Base-by-base conservation (phyloP, 2,329 filamentous ascomycete species). In the Kalaharituber pfeilii region DNA sequence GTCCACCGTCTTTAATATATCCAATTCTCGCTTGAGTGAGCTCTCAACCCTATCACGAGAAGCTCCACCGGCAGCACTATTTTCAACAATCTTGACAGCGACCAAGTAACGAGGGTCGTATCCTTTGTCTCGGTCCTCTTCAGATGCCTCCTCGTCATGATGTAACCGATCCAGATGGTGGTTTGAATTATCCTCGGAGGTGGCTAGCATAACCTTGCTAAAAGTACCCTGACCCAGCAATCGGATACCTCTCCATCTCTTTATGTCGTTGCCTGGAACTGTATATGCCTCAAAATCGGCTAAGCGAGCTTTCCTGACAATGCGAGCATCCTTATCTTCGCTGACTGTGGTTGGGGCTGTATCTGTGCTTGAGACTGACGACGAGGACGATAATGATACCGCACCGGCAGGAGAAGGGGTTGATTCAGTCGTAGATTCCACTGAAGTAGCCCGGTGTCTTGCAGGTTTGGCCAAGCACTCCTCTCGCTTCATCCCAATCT, bases 71-170 rank as follows among this genome's bases (percentile, higher is more conserved):
- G 86, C 86, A 1, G 91, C 89, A 2, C 89, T 91, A 69, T 94
- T 87, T 67, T 95, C 86, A 66, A 93, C 89, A 45, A 98, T 80
- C 69, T 98, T 98, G 65, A 98, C 80, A 1, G 91, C 91, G 2
- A 96, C 91, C 13, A 98, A 72, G 52, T 84, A 85, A 64, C 82
- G 84, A n/a, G 81, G 79, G 59, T 84, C 73, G 49, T 79, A 73
- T 15, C 42, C 42, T 25, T 22, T 15, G 22, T 47, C 42, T 25
- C 25, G 18, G 42, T 47, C 42, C 22, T 47, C 42, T 39, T 65
- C 53, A 60, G 62, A n/a, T 57, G 66, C 59, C 39, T 69, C 66
- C 66, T 75, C 73, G 63, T 72, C 65, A 65, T 67, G 69, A 59
- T 65, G 69, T 65, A 65, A 64, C 57, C 64, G 62, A 53, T 68